phyloP scores from a whole-genome alignment of 768 basidiomycete genomes.

The Tricholoma hemisulphureum region DNA sequence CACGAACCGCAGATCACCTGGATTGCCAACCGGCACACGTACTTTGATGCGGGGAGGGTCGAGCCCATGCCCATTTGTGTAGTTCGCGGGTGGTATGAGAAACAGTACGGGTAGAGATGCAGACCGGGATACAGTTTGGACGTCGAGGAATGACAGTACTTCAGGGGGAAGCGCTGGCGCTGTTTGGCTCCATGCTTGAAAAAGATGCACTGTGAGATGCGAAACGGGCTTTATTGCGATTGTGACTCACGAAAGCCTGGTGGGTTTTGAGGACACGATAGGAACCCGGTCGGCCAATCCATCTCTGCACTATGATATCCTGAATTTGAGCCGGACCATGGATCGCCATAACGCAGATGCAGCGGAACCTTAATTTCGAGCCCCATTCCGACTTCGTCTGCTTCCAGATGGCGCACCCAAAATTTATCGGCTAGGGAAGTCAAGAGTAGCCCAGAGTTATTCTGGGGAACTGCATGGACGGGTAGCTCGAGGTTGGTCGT shows the following conservation, averaged over 20 bases:
- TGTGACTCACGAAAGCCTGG: conserved; percentile 14
- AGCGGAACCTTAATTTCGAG: conserved; percentile 42
- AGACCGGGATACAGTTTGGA: conserved; percentile 1
- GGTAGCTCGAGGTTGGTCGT: conserved; percentile 47
- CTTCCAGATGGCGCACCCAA: not conserved
- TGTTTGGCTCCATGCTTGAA: conserved; percentile 1
- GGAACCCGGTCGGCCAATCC: conserved; percentile 38
- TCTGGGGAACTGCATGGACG: conserved; percentile 33
- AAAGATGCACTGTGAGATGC: not conserved
- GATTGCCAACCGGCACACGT: conserved; percentile 38
- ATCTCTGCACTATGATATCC: conserved; percentile 30
- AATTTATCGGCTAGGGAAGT: too few relatives aligned
- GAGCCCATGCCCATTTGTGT: not conserved
- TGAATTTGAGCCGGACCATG: conserved; percentile 8
- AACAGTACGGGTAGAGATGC: conserved; percentile 9
- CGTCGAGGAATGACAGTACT: conserved; percentile 17
- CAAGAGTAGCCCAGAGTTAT: conserved; percentile 25
- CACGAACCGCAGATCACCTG: conserved; percentile 37
- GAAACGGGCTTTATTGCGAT: not conserved
- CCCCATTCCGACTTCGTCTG: not conserved
- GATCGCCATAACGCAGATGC: conserved; percentile 44
- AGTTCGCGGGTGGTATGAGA: conserved; percentile 12
- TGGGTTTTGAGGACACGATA: conserved; percentile 32
- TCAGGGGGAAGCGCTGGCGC: conserved; percentile 11
- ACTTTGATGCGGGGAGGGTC: conserved; percentile 17